Base-by-base conservation (phyloP, 805 yeast species). In the Monosporozyma solicola region DNA sequence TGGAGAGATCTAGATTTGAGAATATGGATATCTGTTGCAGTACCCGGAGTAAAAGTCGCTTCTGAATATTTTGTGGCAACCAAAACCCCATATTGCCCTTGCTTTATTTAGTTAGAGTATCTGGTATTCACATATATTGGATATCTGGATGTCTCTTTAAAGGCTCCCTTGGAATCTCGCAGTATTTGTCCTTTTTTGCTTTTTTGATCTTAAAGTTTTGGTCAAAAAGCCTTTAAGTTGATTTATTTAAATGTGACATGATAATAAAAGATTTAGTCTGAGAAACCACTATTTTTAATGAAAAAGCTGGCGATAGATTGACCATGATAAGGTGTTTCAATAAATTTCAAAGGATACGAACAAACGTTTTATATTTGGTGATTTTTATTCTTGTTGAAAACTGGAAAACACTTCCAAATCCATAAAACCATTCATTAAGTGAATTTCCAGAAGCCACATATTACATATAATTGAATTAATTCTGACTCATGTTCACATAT, bases 51-150 rank as follows among this genome's bases (percentile, higher is more conserved):
- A 91, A 78, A 41, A 90, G 77, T 60, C 95, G 74, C 69, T 87
- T 85, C 62, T 90, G 96, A 44, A 91, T 75, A 68, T 85, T 87
- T 66, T 84, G 92, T 6, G 95, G 92, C 67, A 87, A 77, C 95
- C 96, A 88, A 41, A 65, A 65, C 20, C 55, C 57, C 59, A 57
- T 57, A 25, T 25, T n/a, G 11, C 44, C 25, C 44, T 41, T 20
- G 20, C 5, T 5, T 35, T 35, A 16, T 3, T 35, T 16, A 8
- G 35, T 32, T 32, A 9, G 39, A 35, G 39, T 35, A 7, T 35
- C 39, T 5, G 39, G 4, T 15, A 35, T 32, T 15, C 16, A 35
- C 39, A 35, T 35, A 35, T 35, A 35, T 35, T 11, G 16, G 39
- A 5, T 15, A 13, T 35, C 7, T 15, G n/a, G 39, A 35, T 35